Evolutionary conservation across 2,329 filamentous ascomycete genomes (phyloP), one percentile per base, ranked within the genome.

Genomic region (Tolypocladium amazonense): DNA sequence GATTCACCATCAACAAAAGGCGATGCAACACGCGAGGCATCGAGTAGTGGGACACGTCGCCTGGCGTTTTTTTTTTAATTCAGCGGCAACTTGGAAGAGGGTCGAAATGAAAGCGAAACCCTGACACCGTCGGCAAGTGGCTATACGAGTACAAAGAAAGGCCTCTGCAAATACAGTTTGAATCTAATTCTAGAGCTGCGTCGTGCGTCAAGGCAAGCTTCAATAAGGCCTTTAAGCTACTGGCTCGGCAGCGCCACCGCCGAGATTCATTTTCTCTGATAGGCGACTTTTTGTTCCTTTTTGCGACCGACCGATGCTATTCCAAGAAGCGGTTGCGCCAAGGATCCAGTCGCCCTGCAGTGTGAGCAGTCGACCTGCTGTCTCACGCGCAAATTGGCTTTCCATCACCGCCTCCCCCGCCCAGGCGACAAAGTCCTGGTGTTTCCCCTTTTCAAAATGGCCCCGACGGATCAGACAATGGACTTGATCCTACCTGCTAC

Each of bases 341-440:
- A 33, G 37, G 35, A 33, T 20, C 35, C 30, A 20, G 35, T 27
- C 47, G 56, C 59, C 56, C 59, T 60, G 59, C 59, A 53, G 35
- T 39, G 43, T 54, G 55, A 45, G n/a, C 8, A 43, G 56, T 57
- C 47, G 37, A 20, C 27, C 57, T n/a, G 38, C 33, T 37, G 58
- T 57, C 58, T 60, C 55, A 57, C 20, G n/a, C 56, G 56, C 47
- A 57, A 54, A 60, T 57, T 57, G 37, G 20, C 35, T 35, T 3
- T n/a, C 27, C 14, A 15, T 39, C 27, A 18, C 47, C 25, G 45
- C 23, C 45, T 50, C 33, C 37, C 15, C 47, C 39, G 37, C 15
- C 38, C 4, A 11, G 12, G 11, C 37, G 54, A 6, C 33, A 6
- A 41, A 27, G n/a, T 12, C 53, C 35, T 37, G 35, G 14, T 11